Conservation (phyloP, 352 stramenopile species). For the Phytophthora sp. region DNA sequence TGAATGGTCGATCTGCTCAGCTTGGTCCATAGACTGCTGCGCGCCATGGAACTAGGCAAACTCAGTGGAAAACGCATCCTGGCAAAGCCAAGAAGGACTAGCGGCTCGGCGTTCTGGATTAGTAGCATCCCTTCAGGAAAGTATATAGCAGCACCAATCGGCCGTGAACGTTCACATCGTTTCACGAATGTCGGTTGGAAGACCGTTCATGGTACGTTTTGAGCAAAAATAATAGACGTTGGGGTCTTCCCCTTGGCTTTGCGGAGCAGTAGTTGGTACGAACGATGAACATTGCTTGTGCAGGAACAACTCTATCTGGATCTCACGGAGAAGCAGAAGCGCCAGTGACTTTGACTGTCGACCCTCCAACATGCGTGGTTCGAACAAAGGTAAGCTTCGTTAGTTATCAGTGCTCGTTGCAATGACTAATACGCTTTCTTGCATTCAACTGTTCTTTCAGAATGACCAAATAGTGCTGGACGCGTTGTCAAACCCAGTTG, state of each 20-base stretch:
- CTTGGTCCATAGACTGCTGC: not conserved
- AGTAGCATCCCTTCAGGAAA: not conserved
- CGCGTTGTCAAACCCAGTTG: slow-evolving; percentile 11
- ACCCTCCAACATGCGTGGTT: slow-evolving; percentile 27
- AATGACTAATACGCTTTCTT: not conserved
- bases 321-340: not conserved
- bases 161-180: no score
- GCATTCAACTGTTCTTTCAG: slow-evolving; percentile 3
- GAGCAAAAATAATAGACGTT: slow-evolving; percentile 22
- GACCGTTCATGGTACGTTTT: slow-evolving; percentile 9
- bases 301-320: not conserved
- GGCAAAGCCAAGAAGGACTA: no score
- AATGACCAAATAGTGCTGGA: slow-evolving; percentile 29
- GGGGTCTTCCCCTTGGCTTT: not conserved
- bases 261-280: not conserved
- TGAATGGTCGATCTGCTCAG: slow-evolving; percentile 31
- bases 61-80: no score
- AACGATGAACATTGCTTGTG: slow-evolving; percentile 6
- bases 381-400: slow-evolving; percentile 15
- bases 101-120: no score
- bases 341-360: not conserved
- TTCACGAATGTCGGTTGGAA: slow-evolving; percentile 18
- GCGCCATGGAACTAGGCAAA: no score
- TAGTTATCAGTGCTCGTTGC: not conserved
- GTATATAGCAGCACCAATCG: no score